phyloP scores from a whole-genome alignment of 2,329 filamentous ascomycete species.

The Aspergillus fumigatus region DNA sequence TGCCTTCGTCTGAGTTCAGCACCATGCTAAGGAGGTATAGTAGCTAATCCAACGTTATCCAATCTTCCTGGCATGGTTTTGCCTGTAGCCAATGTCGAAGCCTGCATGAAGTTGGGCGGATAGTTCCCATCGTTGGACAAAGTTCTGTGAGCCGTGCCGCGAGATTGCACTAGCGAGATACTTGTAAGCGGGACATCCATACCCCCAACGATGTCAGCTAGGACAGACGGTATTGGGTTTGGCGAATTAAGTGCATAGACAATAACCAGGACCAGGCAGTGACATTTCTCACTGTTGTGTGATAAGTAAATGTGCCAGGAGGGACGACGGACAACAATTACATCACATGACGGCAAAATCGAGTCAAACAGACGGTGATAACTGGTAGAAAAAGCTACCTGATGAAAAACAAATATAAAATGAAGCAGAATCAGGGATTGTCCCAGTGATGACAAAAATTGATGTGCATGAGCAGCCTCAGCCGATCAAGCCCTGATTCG shows the following conservation, averaged over 20 bases:
- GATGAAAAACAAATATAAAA: background rate
- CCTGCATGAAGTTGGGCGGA: background rate
- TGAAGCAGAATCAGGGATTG: background rate
- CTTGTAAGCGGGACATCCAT: background rate
- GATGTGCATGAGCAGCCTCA: background rate
- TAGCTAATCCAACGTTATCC: constrained; percentile 10
- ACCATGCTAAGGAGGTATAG: constrained; percentile 10
- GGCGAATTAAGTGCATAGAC: background rate
- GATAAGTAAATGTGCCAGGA: background rate
- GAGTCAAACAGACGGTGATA: background rate
- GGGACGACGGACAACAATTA: background rate
- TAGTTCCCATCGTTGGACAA: background rate
- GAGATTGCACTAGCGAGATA: background rate
- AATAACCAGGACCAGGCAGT: background rate
- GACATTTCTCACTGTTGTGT: background rate
- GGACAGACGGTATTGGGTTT: background rate
- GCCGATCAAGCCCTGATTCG: background rate
- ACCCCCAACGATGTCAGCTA: background rate
- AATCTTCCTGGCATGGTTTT: background rate
- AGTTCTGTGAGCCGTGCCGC: background rate
- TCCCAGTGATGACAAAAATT: background rate
- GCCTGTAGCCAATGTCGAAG: background rate
- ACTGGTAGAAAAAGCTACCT: background rate
- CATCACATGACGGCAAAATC: background rate
- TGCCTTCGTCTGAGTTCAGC: constrained; percentile 14